Base-by-base conservation (phyloP, 768 basidiomycete genomes). In the Panus rudis region DNA sequence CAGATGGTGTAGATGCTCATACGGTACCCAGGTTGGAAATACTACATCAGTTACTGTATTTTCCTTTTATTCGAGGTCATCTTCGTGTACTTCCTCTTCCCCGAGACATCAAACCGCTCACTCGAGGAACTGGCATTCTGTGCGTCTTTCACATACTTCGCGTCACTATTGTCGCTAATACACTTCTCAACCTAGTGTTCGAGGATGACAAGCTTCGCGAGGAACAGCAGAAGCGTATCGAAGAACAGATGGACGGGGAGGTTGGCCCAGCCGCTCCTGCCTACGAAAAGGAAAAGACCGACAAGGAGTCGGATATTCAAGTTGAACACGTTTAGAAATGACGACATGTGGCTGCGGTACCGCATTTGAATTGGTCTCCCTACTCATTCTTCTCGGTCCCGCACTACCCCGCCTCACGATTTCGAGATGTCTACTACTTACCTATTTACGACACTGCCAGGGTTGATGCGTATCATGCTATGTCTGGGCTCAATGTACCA, bases 21-120 rank as follows among this genome's bases (percentile, higher is more conserved):
- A n/a, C n/a, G n/a, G n/a, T 16, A 17, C 23, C 32, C 19, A 64
- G 68, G 74, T 2, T 80, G 76, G 77, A 74, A 73, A 49, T 79
- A 69, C 58, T 78, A 76, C 52, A 71, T 76, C 60, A 73, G 70
- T 43, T 78, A 78, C 50, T 68, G 67, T 56, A 56, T 76, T 23
- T 77, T 69, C 58, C 64, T 80, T 4, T 62, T 62, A 1, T 72
- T 78, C 49, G 76, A 79, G 53, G 65, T 76, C 33, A 38, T 69
- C 27, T 76, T 78, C 52, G 70, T 79, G 20, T 81, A 65, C 59
- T 76, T 81, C 64, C 50, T 79, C 14, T 79, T 79, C 73, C 76
- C 76, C 3, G 79, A 80, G 58, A 81, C 79, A 0, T 61, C 69
- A 6, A 61, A 69, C 6, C 66, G 69, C 31, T 70, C 74, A 8